Base-by-base conservation (phyloP, 306 rosid species). In the Parietaria judaica region DNA sequence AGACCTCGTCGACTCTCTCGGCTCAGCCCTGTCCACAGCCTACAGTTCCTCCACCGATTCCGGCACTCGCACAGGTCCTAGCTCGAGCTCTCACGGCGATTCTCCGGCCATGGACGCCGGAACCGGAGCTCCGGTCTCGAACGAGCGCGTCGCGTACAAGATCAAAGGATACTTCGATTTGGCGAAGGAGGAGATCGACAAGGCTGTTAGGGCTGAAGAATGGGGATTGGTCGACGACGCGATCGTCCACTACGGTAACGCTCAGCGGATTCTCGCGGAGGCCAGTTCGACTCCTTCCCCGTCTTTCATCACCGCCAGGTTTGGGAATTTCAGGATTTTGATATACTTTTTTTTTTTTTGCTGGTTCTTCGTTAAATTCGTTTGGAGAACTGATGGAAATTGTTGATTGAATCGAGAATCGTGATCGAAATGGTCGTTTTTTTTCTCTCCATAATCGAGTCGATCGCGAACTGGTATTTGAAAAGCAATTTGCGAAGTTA, bases 161-260 rank as follows among this genome's bases (percentile, higher is more conserved):
- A 88, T 92, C 48, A 86, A 88, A 71, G 95, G 96, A 1, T 92
- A 77, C 79, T 86, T 75, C 66, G 94, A 88, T 74, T 84, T 92
- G 76, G 95, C 98, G 1, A 88, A 77, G 57, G 90, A 78, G 62
- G 94, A 92, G 88, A 88, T 92, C 80, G 92, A 73, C 13, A 92
- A 88, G 65, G 98, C 86, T 58, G 96, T 92, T 74, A 79, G 95
- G 72, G 98, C 98, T 7, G 98, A 92, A 71, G 98, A 92, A 66
- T 92, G 98, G 96, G 96, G 95, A 11, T 58, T 92, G 63, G 41
- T 80, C 51, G 88, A 88, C 63, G 90, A 92, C 34, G 96, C 98
- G 63, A 67, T 92, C 70, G 78, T 68, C 57, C 94, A 86, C 76
- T 92, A 88, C 58, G 75, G 73, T 62, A 84, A 78, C 74, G 90